Conservation (phyloP, 2,329 filamentous ascomycete genomes). For the Penicillium griseofulvum region DNA sequence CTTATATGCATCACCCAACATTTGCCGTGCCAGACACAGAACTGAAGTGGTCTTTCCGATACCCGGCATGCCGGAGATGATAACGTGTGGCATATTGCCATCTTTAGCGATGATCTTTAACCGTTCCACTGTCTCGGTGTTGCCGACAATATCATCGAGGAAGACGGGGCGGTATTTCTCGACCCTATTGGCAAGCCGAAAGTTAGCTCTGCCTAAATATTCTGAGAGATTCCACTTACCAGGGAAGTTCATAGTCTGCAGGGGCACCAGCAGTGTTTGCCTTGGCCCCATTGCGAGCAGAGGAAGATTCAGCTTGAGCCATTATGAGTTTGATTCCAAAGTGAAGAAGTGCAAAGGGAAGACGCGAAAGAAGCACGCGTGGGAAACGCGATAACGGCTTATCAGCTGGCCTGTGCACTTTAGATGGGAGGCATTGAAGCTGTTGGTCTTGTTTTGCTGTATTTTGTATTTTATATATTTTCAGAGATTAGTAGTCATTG, state of each 20-base stretch:
- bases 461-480: background rate
- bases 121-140: conserved; percentile 94
- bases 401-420: conserved; percentile 15
- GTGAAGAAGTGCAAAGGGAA: conserved; percentile 9
- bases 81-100: conserved; percentile 98
- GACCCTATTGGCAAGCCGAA: conserved; percentile 62
- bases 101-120: conserved; percentile 98
- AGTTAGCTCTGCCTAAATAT: conserved; percentile 12
- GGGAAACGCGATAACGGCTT: conserved; percentile 23
- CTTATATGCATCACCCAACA: conserved; percentile 91
- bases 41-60: conserved; percentile 98
- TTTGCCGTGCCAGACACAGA: conserved; percentile 83
- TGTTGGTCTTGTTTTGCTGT: background rate
- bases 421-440: background rate
- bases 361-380: conserved; percentile 35
- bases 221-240: conserved; percentile 31
- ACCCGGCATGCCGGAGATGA: conserved; percentile 98
- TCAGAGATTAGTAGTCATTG: background rate
- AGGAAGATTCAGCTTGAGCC: conserved; percentile 49
- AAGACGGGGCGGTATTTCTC: conserved; percentile 96
- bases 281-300: conserved; percentile 43
- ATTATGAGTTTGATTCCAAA: conserved; percentile 25
- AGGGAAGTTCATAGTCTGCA: conserved; percentile 50
- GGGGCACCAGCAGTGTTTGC: conserved; percentile 41
- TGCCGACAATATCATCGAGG: conserved; percentile 94